phyloP scores from a whole-genome alignment of 495 filamentous ascomycete genomes.

The Platismatia glauca region DNA sequence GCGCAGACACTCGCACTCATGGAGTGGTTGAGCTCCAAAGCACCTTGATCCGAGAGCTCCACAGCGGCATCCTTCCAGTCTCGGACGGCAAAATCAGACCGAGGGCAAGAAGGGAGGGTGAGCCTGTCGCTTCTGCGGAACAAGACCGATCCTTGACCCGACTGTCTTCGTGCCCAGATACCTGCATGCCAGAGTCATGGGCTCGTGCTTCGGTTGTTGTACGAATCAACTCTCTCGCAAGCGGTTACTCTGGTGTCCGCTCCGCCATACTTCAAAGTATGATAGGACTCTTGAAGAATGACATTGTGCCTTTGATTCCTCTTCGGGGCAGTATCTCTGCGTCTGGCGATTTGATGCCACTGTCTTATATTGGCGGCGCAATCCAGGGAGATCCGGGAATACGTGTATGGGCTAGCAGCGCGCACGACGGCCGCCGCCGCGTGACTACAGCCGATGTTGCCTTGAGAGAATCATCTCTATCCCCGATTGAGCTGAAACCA shows the following conservation, averaged over 20 bases:
- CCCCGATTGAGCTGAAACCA: slow-evolving; percentile 42
- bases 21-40: slow-evolving; percentile 41
- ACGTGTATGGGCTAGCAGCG: slow-evolving; percentile 31
- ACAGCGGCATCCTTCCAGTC: slow-evolving; percentile 39
- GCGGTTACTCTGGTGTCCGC: slow-evolving; percentile 52
- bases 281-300: slow-evolving; percentile 36
- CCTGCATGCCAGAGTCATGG: slow-evolving; percentile 38
- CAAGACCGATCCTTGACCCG: neutral
- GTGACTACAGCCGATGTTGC: slow-evolving; percentile 38
- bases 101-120: neutral
- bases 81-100: neutral
- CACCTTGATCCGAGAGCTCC: slow-evolving; percentile 46
- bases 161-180: neutral
- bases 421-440: slow-evolving; percentile 12
- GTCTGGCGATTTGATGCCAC: slow-evolving; percentile 55
- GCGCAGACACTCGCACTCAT: slow-evolving; percentile 45
- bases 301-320: slow-evolving; percentile 49
- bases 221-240: slow-evolving; percentile 45
- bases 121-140: neutral
- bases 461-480: slow-evolving; percentile 32
- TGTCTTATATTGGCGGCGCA: slow-evolving; percentile 52
- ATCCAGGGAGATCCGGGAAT: slow-evolving; percentile 48
- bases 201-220: slow-evolving; percentile 49
- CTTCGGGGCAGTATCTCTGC: slow-evolving; percentile 59
- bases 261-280: slow-evolving; percentile 40